phyloP scores from a whole-genome alignment of 2,329 filamentous ascomycete genomes.

The Microascus cirrosus region DNA sequence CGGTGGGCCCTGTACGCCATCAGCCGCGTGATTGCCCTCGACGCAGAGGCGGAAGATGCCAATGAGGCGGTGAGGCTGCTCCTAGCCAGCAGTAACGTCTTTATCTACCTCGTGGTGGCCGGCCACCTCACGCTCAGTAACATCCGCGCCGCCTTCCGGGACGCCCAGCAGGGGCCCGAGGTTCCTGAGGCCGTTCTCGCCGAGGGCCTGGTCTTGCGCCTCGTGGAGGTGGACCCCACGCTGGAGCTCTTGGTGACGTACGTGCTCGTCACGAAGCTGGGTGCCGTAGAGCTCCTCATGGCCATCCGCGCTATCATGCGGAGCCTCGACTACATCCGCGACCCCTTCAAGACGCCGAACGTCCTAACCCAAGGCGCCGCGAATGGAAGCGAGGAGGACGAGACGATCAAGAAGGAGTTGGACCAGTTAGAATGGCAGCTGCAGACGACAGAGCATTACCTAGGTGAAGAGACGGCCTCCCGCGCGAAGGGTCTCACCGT shows the following conservation, averaged over 20 bases:
- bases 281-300: conserved; percentile 54
- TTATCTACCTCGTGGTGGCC: conserved; percentile 48
- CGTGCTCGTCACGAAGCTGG: conserved; percentile 53
- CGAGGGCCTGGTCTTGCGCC: conserved; percentile 49
- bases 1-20: conserved; percentile 56
- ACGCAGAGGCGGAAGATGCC: conserved; percentile 27
- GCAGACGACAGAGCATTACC: conserved; percentile 54
- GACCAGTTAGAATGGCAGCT: conserved; percentile 55
- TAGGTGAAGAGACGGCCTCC: conserved; percentile 51
- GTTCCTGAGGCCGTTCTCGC: conserved; percentile 33
- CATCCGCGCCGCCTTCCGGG: conserved; percentile 44
- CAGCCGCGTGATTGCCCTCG: conserved; percentile 48
- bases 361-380: conserved; percentile 17
- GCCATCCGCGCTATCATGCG: conserved; percentile 57
- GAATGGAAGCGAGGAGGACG: conserved; percentile 20
- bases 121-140: conserved; percentile 51
- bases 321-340: conserved; percentile 51
- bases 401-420: conserved; percentile 31
- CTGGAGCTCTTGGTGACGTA: conserved; percentile 57
- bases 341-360: conserved; percentile 21
- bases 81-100: conserved; percentile 39
- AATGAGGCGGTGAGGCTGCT: conserved; percentile 12
- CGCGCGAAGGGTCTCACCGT: conserved; percentile 54
- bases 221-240: conserved; percentile 56
- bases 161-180: conserved; percentile 29